phyloP scores from a whole-genome alignment of 352 stramenopile genomes.

The Pythium sp. region DNA sequence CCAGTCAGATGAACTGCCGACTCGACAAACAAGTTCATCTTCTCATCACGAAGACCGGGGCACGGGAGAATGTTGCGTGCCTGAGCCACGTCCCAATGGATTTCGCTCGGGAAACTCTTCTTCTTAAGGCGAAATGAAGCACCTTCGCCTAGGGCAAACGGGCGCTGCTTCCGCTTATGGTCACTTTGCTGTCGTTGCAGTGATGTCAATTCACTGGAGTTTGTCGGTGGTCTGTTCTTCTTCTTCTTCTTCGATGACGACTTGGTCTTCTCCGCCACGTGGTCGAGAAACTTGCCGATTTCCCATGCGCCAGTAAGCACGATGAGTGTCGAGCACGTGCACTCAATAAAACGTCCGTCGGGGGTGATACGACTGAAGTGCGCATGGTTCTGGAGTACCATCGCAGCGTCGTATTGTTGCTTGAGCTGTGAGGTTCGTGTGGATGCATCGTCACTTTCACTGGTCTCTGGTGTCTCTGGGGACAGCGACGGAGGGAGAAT shows the following conservation, averaged over 20 bases:
- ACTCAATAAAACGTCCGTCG: slow-evolving; percentile 67
- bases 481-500: slow-evolving; percentile 4
- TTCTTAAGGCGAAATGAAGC: slow-evolving; percentile 25
- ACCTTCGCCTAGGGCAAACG: background rate
- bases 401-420: slow-evolving; percentile 28
- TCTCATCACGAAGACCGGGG: slow-evolving; percentile 59
- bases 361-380: slow-evolving; percentile 63
- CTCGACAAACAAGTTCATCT: slow-evolving; percentile 51
- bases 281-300: slow-evolving; percentile 53
- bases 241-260: slow-evolving; percentile 29
- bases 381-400: slow-evolving; percentile 31
- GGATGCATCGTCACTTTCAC: slow-evolving; percentile 4
- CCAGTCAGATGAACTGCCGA: slow-evolving; percentile 61
- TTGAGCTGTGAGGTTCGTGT: background rate
- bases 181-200: background rate
- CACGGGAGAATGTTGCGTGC: slow-evolving; percentile 47
- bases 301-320: slow-evolving; percentile 52
- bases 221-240: background rate
- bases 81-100: slow-evolving; percentile 52
- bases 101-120: slow-evolving; percentile 51
- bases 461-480: background rate
- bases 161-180: background rate
- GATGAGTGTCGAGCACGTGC: slow-evolving; percentile 60
- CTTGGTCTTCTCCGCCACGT: slow-evolving; percentile 48
- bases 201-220: too few relatives aligned